phyloP scores from a whole-genome alignment of 2,329 filamentous ascomycete species.

The Talaromyces sp. region DNA sequence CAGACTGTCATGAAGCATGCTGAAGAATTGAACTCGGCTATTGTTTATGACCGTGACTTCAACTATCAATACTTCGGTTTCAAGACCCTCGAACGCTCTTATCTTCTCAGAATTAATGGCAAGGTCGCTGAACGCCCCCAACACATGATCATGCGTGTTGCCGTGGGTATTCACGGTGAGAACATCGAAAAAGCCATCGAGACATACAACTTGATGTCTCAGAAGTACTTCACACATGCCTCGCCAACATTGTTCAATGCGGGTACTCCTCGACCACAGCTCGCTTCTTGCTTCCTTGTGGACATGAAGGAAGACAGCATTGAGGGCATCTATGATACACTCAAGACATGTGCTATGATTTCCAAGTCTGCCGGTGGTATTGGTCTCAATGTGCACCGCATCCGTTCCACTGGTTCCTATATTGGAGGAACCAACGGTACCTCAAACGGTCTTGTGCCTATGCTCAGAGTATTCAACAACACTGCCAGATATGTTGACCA shows the following conservation, averaged over 20 bases:
- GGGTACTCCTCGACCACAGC: slow-evolving; percentile 87
- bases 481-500: slow-evolving; percentile 98
- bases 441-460: slow-evolving; percentile 94
- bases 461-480: slow-evolving; percentile 99
- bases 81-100: slow-evolving; percentile 97
- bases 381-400: slow-evolving; percentile 92
- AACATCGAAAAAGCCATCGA: slow-evolving; percentile 92
- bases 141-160: slow-evolving; percentile 99
- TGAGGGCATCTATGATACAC: slow-evolving; percentile 96
- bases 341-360: slow-evolving; percentile 99
- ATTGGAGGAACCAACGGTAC: slow-evolving; percentile 98
- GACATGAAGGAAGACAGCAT: slow-evolving; percentile 99
- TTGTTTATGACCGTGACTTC: slow-evolving; percentile 98
- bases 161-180: slow-evolving; percentile 93
- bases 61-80: slow-evolving; percentile 99
- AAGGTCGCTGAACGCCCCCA: slow-evolving; percentile 97
- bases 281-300: slow-evolving; percentile 97
- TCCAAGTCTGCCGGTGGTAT: slow-evolving; percentile 99
- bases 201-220: slow-evolving; percentile 99
- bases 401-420: slow-evolving; percentile 95
- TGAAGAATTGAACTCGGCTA: slow-evolving; percentile 96
- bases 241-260: slow-evolving; percentile 98
- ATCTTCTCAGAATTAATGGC: slow-evolving; percentile 89
- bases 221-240: slow-evolving; percentile 97
- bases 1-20: slow-evolving; percentile 93